These are phyloP conservation scores for Dryas drummondii DNA, from an alignment of 306 rosid species.

Conservation along the genomic window DNA sequence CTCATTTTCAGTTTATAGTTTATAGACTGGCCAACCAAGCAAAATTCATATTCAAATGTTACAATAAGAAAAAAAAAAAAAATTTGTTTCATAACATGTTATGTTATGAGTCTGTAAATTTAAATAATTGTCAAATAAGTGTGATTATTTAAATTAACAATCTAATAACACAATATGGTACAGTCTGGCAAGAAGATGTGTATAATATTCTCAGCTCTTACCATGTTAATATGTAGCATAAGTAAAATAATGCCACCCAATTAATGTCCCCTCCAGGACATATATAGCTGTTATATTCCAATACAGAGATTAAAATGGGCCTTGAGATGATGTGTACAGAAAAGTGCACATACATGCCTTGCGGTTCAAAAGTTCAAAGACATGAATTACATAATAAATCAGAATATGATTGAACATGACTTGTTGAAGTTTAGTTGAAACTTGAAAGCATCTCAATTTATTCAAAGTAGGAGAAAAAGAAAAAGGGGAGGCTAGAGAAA, in stretches of 20 bases:
- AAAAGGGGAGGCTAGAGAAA: background rate
- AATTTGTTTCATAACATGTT: no score
- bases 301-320: constrained; percentile 1
- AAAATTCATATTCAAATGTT: no score
- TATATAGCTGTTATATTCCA: background rate
- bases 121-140: no score
- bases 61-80: no score
- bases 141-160: no score
- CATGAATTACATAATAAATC: background rate
- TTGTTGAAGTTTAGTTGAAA: constrained; percentile 1
- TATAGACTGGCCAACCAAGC: no score
- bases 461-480: constrained; percentile 10
- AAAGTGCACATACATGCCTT: background rate
- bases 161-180: no score
- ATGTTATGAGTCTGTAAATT: no score
- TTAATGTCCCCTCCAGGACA: background rate
- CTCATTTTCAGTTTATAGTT: no score
- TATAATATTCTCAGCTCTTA: no score
- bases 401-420: constrained; percentile 6
- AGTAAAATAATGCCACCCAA: background rate
- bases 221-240: background rate
- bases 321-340: background rate
- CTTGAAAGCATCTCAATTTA: background rate
- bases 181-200: no score
- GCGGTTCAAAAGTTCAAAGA: background rate